A percentile compares a stretch with the other conserved stretches of the same genome.
These are phyloP conservation scores for Leccinellum luteum DNA, from an alignment of 768 basidiomycete species.

Conservation along the genomic window DNA sequence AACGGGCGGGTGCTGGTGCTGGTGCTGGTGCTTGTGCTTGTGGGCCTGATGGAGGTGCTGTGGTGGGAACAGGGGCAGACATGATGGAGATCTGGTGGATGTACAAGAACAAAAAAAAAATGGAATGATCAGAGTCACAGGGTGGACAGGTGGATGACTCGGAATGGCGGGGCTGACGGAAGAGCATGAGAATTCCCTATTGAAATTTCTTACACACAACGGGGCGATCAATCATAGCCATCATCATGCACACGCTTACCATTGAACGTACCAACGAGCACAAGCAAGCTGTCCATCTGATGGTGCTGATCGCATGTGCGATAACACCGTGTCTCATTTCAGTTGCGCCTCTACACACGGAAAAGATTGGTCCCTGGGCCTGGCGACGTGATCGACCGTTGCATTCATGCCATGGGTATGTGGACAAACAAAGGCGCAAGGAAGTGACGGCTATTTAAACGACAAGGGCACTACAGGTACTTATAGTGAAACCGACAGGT, in stretches of 20 bases:
- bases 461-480: constrained; percentile 11
- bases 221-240: neutral
- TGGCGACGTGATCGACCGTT: neutral
- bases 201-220: neutral
- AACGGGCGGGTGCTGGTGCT: constrained; percentile 47
- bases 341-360: neutral
- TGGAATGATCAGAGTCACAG: neutral
- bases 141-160: neutral
- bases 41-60: no score
- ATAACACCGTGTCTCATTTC: constrained; percentile 2
- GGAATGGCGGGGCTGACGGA: constrained; percentile 7
- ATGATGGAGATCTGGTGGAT: constrained; percentile 12
- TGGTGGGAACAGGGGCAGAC: constrained; percentile 11
- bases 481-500: constrained; percentile 5
- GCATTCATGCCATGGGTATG: neutral
- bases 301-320: neutral
- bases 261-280: no score
- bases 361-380: neutral
- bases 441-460: constrained; percentile 14
- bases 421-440: neutral
- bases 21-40: neutral
- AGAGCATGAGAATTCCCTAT: constrained; percentile 1
- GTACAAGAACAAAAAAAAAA: neutral
- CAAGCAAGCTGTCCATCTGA: no score
- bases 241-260: no score